A percentile compares a stretch with the other conserved stretches of the same genome.
phyloP scores from a whole-genome alignment of 805 yeast species.

The Myxozyma udenii region DNA sequence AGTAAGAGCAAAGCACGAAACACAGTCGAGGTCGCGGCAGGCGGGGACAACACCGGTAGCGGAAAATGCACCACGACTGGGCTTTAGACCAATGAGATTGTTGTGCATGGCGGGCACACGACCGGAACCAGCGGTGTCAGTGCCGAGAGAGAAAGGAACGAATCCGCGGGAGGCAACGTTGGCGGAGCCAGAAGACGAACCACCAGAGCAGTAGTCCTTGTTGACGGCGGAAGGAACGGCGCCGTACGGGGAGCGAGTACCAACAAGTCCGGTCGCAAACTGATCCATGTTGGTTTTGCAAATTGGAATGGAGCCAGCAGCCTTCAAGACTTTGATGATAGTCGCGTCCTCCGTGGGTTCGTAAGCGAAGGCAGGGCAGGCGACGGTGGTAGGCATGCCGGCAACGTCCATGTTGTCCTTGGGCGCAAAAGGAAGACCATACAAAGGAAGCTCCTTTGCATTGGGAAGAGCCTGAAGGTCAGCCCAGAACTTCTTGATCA shows the following conservation, averaged over 20 bases:
- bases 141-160: conserved; percentile 86
- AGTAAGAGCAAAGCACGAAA: conserved; percentile 75
- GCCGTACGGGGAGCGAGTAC: conserved; percentile 93
- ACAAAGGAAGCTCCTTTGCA: conserved; percentile 57
- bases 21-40: conserved; percentile 92
- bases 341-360: conserved; percentile 69
- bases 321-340: conserved; percentile 67
- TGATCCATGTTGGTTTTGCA: conserved; percentile 97
- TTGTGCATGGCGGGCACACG: conserved; percentile 97
- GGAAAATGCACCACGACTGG: conserved; percentile 82
- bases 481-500: conserved; percentile 71
- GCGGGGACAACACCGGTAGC: conserved; percentile 96
- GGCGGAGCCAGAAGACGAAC: conserved; percentile 94
- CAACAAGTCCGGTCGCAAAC: conserved; percentile 96
- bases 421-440: conserved; percentile 93
- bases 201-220: conserved; percentile 80
- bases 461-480: conserved; percentile 57
- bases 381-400: conserved; percentile 88
- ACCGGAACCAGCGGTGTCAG: conserved; percentile 98
- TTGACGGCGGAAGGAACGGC: conserved; percentile 76
- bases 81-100: conserved; percentile 88
- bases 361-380: conserved; percentile 82
- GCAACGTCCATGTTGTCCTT: conserved; percentile 91
- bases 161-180: conserved; percentile 83
- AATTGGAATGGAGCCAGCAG: conserved; percentile 87